Evolutionary conservation across 1,139 yeast species (phyloP).

Genomic region (Sugiyamaella sp.): DNA sequence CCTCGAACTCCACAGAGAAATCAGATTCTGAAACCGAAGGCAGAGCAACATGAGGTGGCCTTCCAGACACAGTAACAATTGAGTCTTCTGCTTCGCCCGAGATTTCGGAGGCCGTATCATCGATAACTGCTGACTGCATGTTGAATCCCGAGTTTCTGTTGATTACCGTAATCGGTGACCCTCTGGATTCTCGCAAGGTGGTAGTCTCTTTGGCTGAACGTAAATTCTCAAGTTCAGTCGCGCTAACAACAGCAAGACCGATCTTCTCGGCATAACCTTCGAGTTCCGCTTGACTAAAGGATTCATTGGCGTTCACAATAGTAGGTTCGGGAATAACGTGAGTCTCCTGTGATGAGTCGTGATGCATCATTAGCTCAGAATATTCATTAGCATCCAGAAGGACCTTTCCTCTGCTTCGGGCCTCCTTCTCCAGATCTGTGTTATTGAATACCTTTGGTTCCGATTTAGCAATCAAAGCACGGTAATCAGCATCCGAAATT

Average conservation of each 20-base stretch:
- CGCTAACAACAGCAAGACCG: slow-evolving; percentile 47
- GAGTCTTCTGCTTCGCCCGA: slow-evolving; percentile 22
- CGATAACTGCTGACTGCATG: slow-evolving; percentile 33
- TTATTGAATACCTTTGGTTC: slow-evolving; percentile 9
- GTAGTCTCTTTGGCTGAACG: slow-evolving; percentile 23
- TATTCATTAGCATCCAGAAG: slow-evolving; percentile 22
- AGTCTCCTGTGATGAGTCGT: not conserved
- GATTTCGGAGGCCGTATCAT: slow-evolving; percentile 25
- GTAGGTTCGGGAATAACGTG: not conserved
- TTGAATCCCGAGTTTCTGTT: slow-evolving; percentile 20
- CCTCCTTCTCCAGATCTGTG: slow-evolving; percentile 23
- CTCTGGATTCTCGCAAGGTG: slow-evolving; percentile 31
- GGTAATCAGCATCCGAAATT: slow-evolving; percentile 15
- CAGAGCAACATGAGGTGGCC: slow-evolving; percentile 25
- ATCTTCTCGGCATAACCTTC: slow-evolving; percentile 33
- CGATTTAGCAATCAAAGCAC: slow-evolving; percentile 13
- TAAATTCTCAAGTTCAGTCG: slow-evolving; percentile 38
- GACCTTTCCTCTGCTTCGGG: slow-evolving; percentile 22
- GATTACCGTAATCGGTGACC: slow-evolving; percentile 32
- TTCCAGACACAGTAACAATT: slow-evolving; percentile 6
- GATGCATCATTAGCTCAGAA: slow-evolving; percentile 9
- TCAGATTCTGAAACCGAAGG: slow-evolving; percentile 24
- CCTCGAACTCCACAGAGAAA: slow-evolving; percentile 5
- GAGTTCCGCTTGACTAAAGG: slow-evolving; percentile 13
- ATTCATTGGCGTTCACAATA: not conserved